A percentile compares a stretch with the other conserved stretches of the same genome.
Evolutionary conservation across 345 rosid genomes (phyloP).

Genomic region (Sisymbrium altissimum): DNA sequence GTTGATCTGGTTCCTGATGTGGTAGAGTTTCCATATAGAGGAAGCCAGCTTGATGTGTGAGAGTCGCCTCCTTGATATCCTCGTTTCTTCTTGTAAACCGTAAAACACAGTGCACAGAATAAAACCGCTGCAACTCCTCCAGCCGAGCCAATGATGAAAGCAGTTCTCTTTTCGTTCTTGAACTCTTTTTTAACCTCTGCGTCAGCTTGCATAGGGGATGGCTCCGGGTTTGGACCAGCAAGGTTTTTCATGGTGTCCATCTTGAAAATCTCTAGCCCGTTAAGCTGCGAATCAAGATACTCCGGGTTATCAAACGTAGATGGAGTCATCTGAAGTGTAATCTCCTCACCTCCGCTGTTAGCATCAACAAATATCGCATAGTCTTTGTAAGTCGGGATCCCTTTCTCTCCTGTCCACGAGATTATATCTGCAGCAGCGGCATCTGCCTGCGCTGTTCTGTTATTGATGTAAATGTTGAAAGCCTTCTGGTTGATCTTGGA

Average conservation of each 20-base stretch:
- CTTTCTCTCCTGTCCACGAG: slow-evolving; percentile 45
- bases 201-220: slow-evolving; percentile 47
- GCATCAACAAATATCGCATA: slow-evolving; percentile 36
- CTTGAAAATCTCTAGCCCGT: slow-evolving; percentile 82
- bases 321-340: slow-evolving; percentile 54
- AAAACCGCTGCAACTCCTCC: slow-evolving; percentile 62
- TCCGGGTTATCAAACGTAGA: slow-evolving; percentile 39
- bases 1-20: slow-evolving; percentile 54
- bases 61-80: slow-evolving; percentile 34
- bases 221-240: slow-evolving; percentile 66
- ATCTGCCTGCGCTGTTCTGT: slow-evolving; percentile 47
- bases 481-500: slow-evolving; percentile 52
- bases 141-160: slow-evolving; percentile 46
- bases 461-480: slow-evolving; percentile 67
- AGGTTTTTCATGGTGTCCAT: slow-evolving; percentile 41
- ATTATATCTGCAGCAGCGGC: slow-evolving; percentile 49
- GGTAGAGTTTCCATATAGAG: slow-evolving; percentile 50
- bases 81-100: slow-evolving; percentile 37
- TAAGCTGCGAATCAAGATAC: slow-evolving; percentile 48
- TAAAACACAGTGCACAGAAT: slow-evolving; percentile 48
- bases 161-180: slow-evolving; percentile 26
- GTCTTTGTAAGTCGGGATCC: slow-evolving; percentile 43
- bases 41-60: slow-evolving; percentile 67
- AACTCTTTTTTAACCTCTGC: slow-evolving; percentile 17
- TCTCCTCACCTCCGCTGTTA: slow-evolving; percentile 25